Evolutionary conservation across 352 stramenopile species (phyloP).

Genomic region (Phytophthora pluvialis): DNA sequence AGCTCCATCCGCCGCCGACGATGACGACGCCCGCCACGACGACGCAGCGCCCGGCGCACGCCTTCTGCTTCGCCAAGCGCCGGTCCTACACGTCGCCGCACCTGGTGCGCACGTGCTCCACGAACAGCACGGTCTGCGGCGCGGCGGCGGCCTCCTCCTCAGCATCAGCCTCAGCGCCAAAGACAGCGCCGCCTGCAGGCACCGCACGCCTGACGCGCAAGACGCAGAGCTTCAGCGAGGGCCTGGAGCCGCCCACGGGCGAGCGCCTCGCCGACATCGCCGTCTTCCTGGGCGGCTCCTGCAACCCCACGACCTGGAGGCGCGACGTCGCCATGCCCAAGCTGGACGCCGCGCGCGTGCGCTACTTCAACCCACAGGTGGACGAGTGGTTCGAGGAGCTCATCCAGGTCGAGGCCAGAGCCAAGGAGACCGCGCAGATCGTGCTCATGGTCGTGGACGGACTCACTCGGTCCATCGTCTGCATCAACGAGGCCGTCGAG

Average conservation of each 20-base stretch:
- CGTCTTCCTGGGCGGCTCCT: slow-evolving; percentile 87
- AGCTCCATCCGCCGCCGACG: neutral
- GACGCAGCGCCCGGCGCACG: slow-evolving; percentile 41
- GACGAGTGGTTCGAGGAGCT: slow-evolving; percentile 90
- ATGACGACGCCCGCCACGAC: slow-evolving; percentile 24
- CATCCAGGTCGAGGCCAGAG: slow-evolving; percentile 77
- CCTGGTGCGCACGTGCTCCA: slow-evolving; percentile 40
- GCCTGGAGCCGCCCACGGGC: slow-evolving; percentile 39
- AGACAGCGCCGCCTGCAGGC: slow-evolving; percentile 15
- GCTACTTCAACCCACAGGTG: slow-evolving; percentile 91
- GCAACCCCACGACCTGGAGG: slow-evolving; percentile 91
- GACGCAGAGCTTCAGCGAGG: slow-evolving; percentile 62
- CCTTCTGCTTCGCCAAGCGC: slow-evolving; percentile 49
- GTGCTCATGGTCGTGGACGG: slow-evolving; percentile 89
- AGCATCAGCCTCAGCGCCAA: slow-evolving; percentile 12
- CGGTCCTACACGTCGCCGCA: slow-evolving; percentile 76
- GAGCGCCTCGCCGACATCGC: slow-evolving; percentile 51
- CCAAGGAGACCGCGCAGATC: slow-evolving; percentile 85
- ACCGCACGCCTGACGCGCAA: slow-evolving; percentile 40
- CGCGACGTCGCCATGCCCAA: slow-evolving; percentile 78
- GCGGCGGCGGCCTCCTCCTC: neutral
- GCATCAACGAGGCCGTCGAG: slow-evolving; percentile 89
- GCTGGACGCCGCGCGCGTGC: slow-evolving; percentile 67
- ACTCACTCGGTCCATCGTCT: slow-evolving; percentile 81
- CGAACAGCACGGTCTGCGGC: slow-evolving; percentile 32